Percentiles rank a stretch among this genome's conserved stretches.
These are phyloP conservation scores for Lactifluus rugatus DNA, from an alignment of 768 basidiomycete species.

Conservation along the genomic window DNA sequence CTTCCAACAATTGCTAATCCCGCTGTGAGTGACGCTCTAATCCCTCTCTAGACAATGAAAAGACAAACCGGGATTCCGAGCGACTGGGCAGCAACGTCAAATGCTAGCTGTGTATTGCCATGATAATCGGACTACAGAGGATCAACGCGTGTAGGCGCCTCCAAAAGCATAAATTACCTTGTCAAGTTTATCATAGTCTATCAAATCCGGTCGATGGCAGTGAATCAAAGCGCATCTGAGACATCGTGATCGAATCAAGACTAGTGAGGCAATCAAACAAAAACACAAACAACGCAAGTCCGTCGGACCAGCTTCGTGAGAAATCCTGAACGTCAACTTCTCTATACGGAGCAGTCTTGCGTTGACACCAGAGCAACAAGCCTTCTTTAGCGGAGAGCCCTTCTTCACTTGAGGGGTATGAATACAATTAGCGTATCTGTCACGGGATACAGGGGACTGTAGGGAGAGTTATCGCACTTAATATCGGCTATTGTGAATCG, in stretches of 20 bases:
- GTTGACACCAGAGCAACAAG: constrained; percentile 93
- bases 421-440: neutral
- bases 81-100: constrained; percentile 77
- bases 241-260: constrained; percentile 10
- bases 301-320: constrained; percentile 86
- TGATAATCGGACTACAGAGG: constrained; percentile 57
- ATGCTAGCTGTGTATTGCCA: constrained; percentile 80
- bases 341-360: constrained; percentile 84
- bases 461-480: constrained; percentile 45
- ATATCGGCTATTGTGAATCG: constrained; percentile 98
- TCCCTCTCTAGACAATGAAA: neutral
- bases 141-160: neutral
- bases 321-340: constrained; percentile 95
- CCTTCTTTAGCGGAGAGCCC: constrained; percentile 99
- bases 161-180: constrained; percentile 41
- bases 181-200: constrained; percentile 81
- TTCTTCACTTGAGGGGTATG: constrained; percentile 64
- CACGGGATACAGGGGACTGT: neutral
- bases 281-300: constrained; percentile 82
- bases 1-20: constrained; percentile 83
- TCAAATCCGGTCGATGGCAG: constrained; percentile 89
- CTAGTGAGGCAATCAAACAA: neutral
- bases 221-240: constrained; percentile 93
- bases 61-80: constrained; percentile 73
- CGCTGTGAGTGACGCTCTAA: constrained; percentile 3